Base-by-base conservation (phyloP, 805 yeast genomes). In the Candida rishiriensis region DNA sequence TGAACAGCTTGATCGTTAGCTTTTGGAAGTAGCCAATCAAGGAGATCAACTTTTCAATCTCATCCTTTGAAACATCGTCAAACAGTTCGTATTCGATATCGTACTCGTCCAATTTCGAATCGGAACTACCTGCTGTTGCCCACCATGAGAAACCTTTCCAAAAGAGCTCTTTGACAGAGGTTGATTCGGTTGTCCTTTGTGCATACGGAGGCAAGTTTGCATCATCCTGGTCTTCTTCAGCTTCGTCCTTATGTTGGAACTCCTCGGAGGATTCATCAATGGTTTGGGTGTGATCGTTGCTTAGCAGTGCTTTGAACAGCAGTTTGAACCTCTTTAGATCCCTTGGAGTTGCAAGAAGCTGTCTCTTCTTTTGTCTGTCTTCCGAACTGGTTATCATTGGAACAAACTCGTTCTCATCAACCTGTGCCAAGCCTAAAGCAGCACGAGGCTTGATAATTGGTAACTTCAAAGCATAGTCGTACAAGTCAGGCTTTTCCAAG, bases 121-220 rank as follows among this genome's bases (percentile, higher is more conserved):
- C 67, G 34, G 73, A 70, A 47, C 81, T 85, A 9, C 93, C 95
- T 1, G 93, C 91, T 29, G 85, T 75, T 3, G 95, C 95, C 88
- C 91, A 86, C 93, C 93, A 86, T 16, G 85, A 67, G 46, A 85
- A 74, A 1, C 89, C 89, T 42, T 76, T 70, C 85, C 86, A 81
- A 1, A 81, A 66, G 34, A 75, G 67, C 52, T 79, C 82, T 42
- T 70, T 68, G 75, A 85, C 73, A 1, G 84, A 71, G 17, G 71
- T 59, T 1, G 79, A 69, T 40, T 75, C 79, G 1, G 76, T 68
- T 12, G 55, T 38, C 12, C 46, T 40, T n/a, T 46, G 42, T 15
- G 52, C 49, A 28, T 42, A 50, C 10, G 49, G 35, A n/a, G 59
- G 53, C 7, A 50, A 15, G 29, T 36, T 38, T 18, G 43, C 38